Conservation (phyloP, 208 protist genomes). For the Trypanosoma melophagium region DNA sequence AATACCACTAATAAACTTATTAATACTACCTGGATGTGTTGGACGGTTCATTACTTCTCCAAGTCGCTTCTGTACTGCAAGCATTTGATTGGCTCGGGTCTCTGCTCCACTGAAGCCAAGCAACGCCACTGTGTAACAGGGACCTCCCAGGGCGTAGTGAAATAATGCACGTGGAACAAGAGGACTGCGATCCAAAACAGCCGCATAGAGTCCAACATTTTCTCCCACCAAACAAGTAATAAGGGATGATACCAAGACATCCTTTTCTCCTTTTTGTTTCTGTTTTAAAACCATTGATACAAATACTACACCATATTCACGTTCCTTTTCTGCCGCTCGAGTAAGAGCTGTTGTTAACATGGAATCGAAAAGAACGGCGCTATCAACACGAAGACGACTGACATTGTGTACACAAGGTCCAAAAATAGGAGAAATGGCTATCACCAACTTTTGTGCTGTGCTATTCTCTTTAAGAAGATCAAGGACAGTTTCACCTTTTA, state of each 20-base stretch:
- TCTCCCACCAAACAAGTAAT: constrained; percentile 62
- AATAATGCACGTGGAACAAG: constrained; percentile 71
- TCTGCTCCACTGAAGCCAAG: constrained; percentile 70
- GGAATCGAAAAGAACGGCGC: constrained; percentile 39
- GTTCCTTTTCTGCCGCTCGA: constrained; percentile 37
- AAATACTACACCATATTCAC: constrained; percentile 65
- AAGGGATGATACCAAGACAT: constrained; percentile 77
- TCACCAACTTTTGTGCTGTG: constrained; percentile 61
- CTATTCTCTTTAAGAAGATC: constrained; percentile 49
- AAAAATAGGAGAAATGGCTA: constrained; percentile 81
- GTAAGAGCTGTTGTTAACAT: constrained; percentile 48
- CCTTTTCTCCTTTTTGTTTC: constrained; percentile 37
- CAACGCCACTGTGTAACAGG: constrained; percentile 79
- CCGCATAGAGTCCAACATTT: constrained; percentile 68
- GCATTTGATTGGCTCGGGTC: constrained; percentile 62
- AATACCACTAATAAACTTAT: constrained; percentile 73
- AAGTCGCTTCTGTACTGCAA: constrained; percentile 64
- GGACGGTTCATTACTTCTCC: constrained; percentile 65
- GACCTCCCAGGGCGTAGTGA: constrained; percentile 81
- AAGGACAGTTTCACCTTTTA: constrained; percentile 62
- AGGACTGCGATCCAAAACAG: constrained; percentile 62
- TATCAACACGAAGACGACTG: constrained; percentile 37
- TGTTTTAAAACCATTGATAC: constrained; percentile 74
- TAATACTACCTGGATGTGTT: constrained; percentile 69
- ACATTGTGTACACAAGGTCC: constrained; percentile 77